Evolutionary conservation across 306 rosid species (phyloP).

Genomic region (Vigna trinervia): DNA sequence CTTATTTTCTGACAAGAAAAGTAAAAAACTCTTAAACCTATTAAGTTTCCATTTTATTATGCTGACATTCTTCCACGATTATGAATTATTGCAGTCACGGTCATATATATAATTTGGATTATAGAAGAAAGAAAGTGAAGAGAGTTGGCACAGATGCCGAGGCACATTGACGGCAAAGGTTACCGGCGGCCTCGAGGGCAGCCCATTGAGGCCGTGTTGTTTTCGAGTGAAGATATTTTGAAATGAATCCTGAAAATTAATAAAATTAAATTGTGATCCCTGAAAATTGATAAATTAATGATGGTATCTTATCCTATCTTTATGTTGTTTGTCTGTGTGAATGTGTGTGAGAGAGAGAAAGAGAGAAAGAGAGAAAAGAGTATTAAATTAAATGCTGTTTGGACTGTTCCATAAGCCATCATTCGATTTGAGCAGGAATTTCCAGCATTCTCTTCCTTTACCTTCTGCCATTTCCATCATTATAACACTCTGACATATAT

Average conservation of each 20-base stretch:
- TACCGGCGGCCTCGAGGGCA: constrained; percentile 81
- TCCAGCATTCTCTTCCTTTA: constrained; percentile 47
- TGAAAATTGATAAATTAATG: too few species aligned
- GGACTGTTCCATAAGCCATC: constrained; percentile 54
- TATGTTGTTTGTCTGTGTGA: too few species aligned
- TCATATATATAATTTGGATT: too few species aligned
- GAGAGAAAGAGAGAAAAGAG: neutral
- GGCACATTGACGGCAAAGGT: constrained; percentile 54
- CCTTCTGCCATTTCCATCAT: constrained; percentile 53
- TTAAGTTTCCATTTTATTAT: too few species aligned
- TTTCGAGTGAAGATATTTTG: too few species aligned
- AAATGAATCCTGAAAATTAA: too few species aligned
- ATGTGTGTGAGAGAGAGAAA: neutral
- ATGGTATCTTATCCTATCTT: too few species aligned
- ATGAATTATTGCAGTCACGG: too few species aligned
- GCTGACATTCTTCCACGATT: too few species aligned
- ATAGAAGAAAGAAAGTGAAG: neutral
- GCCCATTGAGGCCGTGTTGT: neutral
- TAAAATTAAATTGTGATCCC: too few species aligned
- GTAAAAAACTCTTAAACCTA: too few species aligned
- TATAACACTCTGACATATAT: constrained; percentile 46
- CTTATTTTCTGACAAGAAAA: too few species aligned
- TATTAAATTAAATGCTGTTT: constrained; percentile 44
- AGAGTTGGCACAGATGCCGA: constrained; percentile 41
- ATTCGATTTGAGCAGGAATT: constrained; percentile 70